A percentile compares a stretch with the other conserved stretches of the same genome.
phyloP scores from a whole-genome alignment of 352 stramenopile species.

The Phytophthora fragariaefolia region DNA sequence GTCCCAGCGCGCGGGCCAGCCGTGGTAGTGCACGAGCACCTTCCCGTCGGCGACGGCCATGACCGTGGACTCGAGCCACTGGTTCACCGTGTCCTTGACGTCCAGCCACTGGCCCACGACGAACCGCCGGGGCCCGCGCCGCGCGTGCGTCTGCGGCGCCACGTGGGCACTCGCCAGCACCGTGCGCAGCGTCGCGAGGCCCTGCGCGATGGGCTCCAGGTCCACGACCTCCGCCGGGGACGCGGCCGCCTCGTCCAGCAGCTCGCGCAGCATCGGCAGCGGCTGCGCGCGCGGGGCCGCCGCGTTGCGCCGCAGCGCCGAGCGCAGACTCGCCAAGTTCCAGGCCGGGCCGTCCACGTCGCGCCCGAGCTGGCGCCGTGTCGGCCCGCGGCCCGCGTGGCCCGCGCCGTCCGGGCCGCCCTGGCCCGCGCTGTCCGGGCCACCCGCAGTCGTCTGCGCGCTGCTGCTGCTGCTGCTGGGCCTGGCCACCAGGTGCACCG shows the following conservation, averaged over 20 bases:
- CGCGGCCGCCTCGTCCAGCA: slow-evolving; percentile 45
- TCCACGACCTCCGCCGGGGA: slow-evolving; percentile 42
- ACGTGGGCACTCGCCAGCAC: slow-evolving; percentile 51
- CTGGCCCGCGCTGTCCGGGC: too few species aligned
- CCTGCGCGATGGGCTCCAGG: slow-evolving; percentile 63
- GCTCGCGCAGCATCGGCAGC: slow-evolving; percentile 47
- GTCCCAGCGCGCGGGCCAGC: slow-evolving; percentile 97
- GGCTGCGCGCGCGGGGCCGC: slow-evolving; percentile 2
- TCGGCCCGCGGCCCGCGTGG: background rate
- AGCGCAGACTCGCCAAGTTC: slow-evolving; percentile 69
- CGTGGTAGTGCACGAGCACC: slow-evolving; percentile 96
- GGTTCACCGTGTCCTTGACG: slow-evolving; percentile 97
- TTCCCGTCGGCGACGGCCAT: slow-evolving; percentile 90
- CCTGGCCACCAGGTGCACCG: slow-evolving; percentile 91
- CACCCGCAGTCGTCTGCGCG: slow-evolving; percentile 17
- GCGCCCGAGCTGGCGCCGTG: slow-evolving; percentile 3
- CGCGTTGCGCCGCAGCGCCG: slow-evolving; percentile 42
- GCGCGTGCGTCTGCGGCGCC: slow-evolving; percentile 5
- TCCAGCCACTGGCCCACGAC: slow-evolving; percentile 97
- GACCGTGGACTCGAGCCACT: slow-evolving; percentile 98
- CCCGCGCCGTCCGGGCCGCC: too few species aligned
- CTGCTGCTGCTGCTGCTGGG: slow-evolving; percentile 23
- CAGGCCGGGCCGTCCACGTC: slow-evolving; percentile 44
- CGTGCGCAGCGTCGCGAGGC: slow-evolving; percentile 60
- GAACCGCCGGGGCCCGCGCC: slow-evolving; percentile 58